Base-by-base conservation (phyloP, 139 green algal genomes). In the Chlamydomonas sp. region DNA sequence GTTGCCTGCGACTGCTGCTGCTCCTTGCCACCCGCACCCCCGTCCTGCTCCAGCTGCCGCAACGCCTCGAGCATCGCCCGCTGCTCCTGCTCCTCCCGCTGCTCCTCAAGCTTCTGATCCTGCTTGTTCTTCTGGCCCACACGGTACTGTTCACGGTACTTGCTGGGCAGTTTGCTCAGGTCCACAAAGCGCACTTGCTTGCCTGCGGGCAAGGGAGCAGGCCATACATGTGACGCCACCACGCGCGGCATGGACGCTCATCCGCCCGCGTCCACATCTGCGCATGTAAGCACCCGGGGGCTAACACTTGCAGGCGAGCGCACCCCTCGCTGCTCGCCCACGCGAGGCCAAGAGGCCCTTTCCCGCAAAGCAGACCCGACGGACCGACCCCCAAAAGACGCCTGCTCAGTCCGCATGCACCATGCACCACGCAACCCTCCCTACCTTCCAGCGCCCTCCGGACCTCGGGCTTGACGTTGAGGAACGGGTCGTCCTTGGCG, bases 101-200 rank as follows among this genome's bases (percentile, higher is more conserved):
- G 39, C 3, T 3, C 65, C 65, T 71, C 31, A 28, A 67, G 6
- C 65, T 65, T 28, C 43, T 57, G 31, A 37, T 74, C 10, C 35
- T 61, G 54, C 58, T 62, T 35, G 30, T 24, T 3, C 69, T 69
- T 24, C 54, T 68, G 22, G 22, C 58, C 57, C 3, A 26, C 58
- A 3, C 29, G 57, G 37, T 68, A 37, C 35, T 64, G 26, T 37
- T 58, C 20, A 31, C 70, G 60, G 48, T 76, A 70, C 70, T 76
- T 76, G 38, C 31, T 70, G 35, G 70, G 70, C 61, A 76, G 60
- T 48, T 70, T 76, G 61, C 48, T 76, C 43, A 76, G 29, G 61
- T 76, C 70, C 47, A 76, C 39, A 29, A 71, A 76, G 35, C 65
- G 39, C 2, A 76, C 48, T 22, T 76, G 70, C 60, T 76, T 76